Conservation (phyloP, 2,329 filamentous ascomycete species). For the Dothiorella sarmentorum region DNA sequence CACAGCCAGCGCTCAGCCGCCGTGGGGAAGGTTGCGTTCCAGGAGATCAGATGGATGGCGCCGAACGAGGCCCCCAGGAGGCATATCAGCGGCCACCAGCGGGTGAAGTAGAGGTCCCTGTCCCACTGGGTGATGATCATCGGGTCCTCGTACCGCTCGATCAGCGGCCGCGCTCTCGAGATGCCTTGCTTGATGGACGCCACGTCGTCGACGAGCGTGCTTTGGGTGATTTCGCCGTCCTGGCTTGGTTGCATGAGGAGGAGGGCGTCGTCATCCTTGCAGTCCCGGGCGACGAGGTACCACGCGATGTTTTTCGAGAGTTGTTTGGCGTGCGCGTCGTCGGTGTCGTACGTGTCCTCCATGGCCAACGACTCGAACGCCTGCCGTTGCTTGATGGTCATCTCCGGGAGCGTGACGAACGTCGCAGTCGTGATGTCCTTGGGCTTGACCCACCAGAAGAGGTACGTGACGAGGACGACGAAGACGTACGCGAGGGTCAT, state of each 20-base stretch:
- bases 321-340: background rate
- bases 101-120: background rate
- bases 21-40: background rate
- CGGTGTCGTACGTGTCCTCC: slow-evolving; percentile 5
- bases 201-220: background rate
- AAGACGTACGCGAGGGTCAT: slow-evolving; percentile 11
- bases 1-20: background rate
- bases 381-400: background rate
- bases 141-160: background rate
- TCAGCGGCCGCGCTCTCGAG: background rate
- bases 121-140: slow-evolving; percentile 10
- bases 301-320: background rate
- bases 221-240: background rate
- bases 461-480: slow-evolving; percentile 2
- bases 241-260: background rate
- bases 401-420: background rate
- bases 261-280: background rate
- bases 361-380: slow-evolving; percentile 3
- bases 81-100: slow-evolving; percentile 7
- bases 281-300: background rate
- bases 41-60: slow-evolving; percentile 4
- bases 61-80: slow-evolving; percentile 3
- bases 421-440: background rate
- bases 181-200: background rate
- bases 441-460: slow-evolving; percentile 7